Percentiles rank a stretch among this genome's conserved stretches.
These are phyloP conservation scores for Lachnellula hyalina DNA, from an alignment of 2,329 filamentous ascomycete genomes.

Conservation along the genomic window DNA sequence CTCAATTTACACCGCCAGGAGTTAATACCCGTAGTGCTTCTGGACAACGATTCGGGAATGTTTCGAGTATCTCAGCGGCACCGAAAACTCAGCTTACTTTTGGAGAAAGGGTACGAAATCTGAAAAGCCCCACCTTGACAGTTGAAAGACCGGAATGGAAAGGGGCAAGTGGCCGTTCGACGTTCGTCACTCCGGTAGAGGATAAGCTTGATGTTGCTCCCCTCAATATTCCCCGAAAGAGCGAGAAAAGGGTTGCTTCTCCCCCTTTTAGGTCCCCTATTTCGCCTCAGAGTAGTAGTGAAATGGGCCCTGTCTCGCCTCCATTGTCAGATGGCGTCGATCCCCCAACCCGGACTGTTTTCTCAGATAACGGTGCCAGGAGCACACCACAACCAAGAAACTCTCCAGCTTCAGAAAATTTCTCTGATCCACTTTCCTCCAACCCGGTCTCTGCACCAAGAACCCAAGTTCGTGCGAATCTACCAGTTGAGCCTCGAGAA, in stretches of 20 bases:
- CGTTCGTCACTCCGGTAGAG: constrained; percentile 58
- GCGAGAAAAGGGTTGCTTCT: constrained; percentile 34
- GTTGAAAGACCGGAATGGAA: constrained; percentile 57
- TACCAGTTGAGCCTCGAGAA: constrained; percentile 1
- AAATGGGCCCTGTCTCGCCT: constrained; percentile 25
- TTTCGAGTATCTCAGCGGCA: constrained; percentile 26
- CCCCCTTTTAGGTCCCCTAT: constrained; percentile 21
- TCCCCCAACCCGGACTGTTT: constrained; percentile 14
- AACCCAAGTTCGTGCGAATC: not conserved
- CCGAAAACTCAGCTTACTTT: constrained; percentile 35
- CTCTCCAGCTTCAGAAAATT: constrained; percentile 9
- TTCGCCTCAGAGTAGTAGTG: constrained; percentile 23
- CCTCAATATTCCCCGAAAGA: constrained; percentile 50
- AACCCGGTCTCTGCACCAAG: not conserved
- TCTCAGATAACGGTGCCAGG: constrained; percentile 10
- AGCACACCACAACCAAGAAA: constrained; percentile 13
- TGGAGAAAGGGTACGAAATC: constrained; percentile 41
- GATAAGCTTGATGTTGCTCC: constrained; percentile 53
- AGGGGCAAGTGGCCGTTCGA: constrained; percentile 63
- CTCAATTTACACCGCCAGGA: constrained; percentile 37
- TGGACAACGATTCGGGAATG: constrained; percentile 19
- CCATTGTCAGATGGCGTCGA: constrained; percentile 10
- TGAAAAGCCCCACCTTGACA: constrained; percentile 31
- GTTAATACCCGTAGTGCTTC: constrained; percentile 15
- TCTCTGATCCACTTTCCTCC: constrained; percentile 2